These are phyloP conservation scores for Myxozyma melibiosi DNA, from an alignment of 805 yeast genomes.

Conservation along the genomic window DNA sequence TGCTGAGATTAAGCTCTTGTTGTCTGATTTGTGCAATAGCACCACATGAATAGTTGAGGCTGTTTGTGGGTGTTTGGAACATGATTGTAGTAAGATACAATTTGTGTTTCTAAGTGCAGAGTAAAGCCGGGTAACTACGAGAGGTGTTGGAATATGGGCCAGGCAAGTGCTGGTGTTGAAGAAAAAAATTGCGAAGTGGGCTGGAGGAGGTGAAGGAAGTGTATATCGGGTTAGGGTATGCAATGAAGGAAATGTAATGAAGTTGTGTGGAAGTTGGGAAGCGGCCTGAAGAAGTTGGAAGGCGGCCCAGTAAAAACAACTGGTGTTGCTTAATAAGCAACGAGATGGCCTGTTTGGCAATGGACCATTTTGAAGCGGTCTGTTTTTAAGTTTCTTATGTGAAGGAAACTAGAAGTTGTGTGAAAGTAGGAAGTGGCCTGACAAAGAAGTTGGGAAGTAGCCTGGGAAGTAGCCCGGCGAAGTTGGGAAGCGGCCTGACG, in stretches of 20 bases:
- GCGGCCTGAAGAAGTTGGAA: background rate
- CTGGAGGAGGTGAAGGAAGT: too few relatives aligned
- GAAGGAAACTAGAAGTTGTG: background rate
- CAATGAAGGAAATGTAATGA: too few relatives aligned
- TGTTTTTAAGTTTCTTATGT: background rate
- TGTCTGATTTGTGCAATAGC: slow-evolving; percentile 5
- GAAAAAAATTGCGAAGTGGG: too few relatives aligned
- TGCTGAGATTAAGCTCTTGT: slow-evolving; percentile 50
- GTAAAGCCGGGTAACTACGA: too few relatives aligned
- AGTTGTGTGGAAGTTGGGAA: background rate
- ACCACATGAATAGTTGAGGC: background rate
- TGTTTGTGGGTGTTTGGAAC: slow-evolving; percentile 1
- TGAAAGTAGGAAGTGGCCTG: background rate
- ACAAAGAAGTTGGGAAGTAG: background rate
- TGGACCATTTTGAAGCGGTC: background rate
- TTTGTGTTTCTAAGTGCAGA: too few relatives aligned
- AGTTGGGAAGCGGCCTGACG: background rate
- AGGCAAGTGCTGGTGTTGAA: too few relatives aligned
- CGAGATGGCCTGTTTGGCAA: background rate
- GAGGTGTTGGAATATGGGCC: too few relatives aligned
- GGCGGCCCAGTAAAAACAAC: too few relatives aligned
- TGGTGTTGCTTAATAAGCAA: background rate
- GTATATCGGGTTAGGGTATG: too few relatives aligned
- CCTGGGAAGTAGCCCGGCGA: too few relatives aligned
- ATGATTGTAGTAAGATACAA: too few relatives aligned